Evolutionary conservation across 768 basidiomycete species (phyloP).

Genomic region (Sistotremastrum niveocremeum): DNA sequence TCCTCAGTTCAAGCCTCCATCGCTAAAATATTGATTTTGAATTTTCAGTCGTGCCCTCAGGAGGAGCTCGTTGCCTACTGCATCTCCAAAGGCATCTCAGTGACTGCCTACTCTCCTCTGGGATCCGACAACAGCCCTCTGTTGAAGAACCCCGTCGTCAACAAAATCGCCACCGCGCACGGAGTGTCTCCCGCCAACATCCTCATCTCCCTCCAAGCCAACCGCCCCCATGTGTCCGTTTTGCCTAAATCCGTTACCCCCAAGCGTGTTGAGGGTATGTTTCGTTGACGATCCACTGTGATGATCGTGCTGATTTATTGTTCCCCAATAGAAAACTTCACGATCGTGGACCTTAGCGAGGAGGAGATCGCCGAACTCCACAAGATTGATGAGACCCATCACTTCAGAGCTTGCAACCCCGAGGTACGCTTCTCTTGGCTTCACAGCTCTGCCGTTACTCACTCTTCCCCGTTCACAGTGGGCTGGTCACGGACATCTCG

Average conservation of each 20-base stretch:
- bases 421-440: conserved; percentile 1
- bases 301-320: background rate
- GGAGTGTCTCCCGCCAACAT: conserved; percentile 47
- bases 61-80: conserved; percentile 52
- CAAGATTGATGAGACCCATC: conserved; percentile 42
- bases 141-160: conserved; percentile 43
- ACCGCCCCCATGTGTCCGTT: conserved; percentile 44
- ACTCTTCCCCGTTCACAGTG: no score
- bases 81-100: conserved; percentile 45
- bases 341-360: conserved; percentile 44
- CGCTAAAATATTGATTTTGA: background rate
- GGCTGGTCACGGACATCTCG: no score
- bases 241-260: conserved; percentile 69
- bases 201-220: conserved; percentile 62
- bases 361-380: conserved; percentile 49
- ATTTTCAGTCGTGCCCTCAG: conserved; percentile 44
- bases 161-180: conserved; percentile 49
- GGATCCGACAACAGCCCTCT: conserved; percentile 62
- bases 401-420: conserved; percentile 55
- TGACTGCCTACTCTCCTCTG: conserved; percentile 72
- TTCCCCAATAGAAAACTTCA: conserved; percentile 34
- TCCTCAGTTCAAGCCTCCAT: background rate
- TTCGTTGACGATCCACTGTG: background rate
- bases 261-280: conserved; percentile 42
- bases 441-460: no score